Base-by-base conservation (phyloP, 768 basidiomycete genomes). In the Tricholoma bakamatsutake region DNA sequence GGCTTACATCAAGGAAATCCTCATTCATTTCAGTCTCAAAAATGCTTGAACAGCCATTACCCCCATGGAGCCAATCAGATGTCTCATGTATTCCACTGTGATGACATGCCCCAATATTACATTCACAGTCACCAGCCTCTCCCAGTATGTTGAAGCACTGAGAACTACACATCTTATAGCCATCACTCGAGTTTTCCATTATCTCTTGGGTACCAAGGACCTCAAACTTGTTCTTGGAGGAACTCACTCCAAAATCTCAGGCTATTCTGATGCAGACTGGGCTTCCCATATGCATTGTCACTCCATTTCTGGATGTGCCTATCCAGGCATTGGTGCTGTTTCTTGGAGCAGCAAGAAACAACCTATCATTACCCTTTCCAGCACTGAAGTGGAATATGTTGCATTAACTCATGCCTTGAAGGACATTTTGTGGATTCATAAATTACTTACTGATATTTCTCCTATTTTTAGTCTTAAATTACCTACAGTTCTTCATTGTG, bases 391-490 rank as follows among this genome's bases (percentile, higher is more conserved):
- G 2, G 56, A 59, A 53, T 64, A 64, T 21, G 53, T 64, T 11
- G 61, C 61, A 10, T 54, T 55, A 6, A 58, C 57, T 5, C 55
- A 61, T 17, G 60, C 62, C 3, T 3, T 3, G 3, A 24, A 24
- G 21, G 21, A 24, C 3, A 24, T 24, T 24, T 24, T 24, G 3
- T 64, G 69, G 69, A 57, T 68, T 60, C 61, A 68, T 28, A 59
- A 57, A 51, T 57, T 67, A 18, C 54, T 62, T 13, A 53, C 58
- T 8, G 60, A 67, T 45, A 55, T 39, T 39, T 39, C 37, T 39
- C 5, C 21, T 3, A 24, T 24, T 3, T 24, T 24, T 24, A 1
- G 2, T 24, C 3, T 24, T 24, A 24, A 1, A 24, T 1, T 24
- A 24, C 21, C 21, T 24, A 24, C 21, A 1, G 3, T 3, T 24